Percentiles rank a stretch among this genome's conserved stretches.
Evolutionary conservation across 768 basidiomycete genomes (phyloP).

Genomic region (Suillus cothurnatus): DNA sequence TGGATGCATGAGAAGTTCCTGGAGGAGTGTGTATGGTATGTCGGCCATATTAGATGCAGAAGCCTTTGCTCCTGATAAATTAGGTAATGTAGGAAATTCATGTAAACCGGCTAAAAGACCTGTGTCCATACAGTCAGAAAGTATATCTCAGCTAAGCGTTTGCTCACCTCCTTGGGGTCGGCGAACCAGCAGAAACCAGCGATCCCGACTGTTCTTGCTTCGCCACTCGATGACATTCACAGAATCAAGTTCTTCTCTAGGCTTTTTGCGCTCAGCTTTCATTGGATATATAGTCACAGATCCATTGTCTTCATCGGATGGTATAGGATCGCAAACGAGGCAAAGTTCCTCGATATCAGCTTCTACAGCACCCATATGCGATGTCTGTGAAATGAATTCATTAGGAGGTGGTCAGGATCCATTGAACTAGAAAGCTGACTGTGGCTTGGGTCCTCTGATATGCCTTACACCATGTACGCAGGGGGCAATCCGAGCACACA

Average conservation of each 20-base stretch:
- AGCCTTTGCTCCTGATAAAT: conserved; percentile 48
- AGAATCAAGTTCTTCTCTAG: conserved; percentile 80
- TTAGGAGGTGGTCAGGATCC: not conserved
- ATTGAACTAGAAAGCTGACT: conserved; percentile 14
- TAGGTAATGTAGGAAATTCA: conserved; percentile 76
- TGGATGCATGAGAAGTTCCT: conserved; percentile 39
- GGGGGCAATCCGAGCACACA: conserved; percentile 69
- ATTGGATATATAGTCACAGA: conserved; percentile 83
- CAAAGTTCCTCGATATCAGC: conserved; percentile 82
- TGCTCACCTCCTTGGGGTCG: conserved; percentile 77
- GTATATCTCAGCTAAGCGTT: conserved; percentile 5
- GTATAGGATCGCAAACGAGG: conserved; percentile 62
- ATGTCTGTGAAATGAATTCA: not conserved
- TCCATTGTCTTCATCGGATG: conserved; percentile 22
- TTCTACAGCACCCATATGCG: conserved; percentile 17
- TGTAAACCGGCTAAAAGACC: conserved; percentile 89
- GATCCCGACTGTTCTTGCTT: conserved; percentile 35
- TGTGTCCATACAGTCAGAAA: conserved; percentile 31
- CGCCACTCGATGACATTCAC: conserved; percentile 89
- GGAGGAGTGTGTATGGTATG: conserved; percentile 40
- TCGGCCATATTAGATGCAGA: conserved; percentile 35
- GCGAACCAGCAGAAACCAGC: conserved; percentile 76
- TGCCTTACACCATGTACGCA: conserved; percentile 70
- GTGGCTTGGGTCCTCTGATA: conserved; percentile 35
- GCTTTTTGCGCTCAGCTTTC: conserved; percentile 80